Percentiles rank a stretch among this genome's conserved stretches.
Conservation (phyloP, 2,329 filamentous ascomycete genomes). For the Fusarium kyushuense region DNA sequence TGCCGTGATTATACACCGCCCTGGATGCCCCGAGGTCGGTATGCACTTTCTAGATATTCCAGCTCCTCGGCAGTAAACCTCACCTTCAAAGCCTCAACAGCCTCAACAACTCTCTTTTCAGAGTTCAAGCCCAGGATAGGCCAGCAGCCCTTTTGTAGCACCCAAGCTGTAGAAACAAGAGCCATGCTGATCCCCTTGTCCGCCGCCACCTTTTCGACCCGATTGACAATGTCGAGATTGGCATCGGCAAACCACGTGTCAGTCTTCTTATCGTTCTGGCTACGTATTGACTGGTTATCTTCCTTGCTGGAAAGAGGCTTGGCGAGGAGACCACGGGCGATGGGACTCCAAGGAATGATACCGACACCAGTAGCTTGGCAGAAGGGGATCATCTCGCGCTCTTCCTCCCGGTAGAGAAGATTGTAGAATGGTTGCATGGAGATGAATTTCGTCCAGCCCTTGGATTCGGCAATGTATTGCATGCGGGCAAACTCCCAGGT, state of each 20-base stretch:
- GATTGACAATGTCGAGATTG: constrained; percentile 49
- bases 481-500: constrained; percentile 63
- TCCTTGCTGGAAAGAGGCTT: constrained; percentile 43
- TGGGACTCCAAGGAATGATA: constrained; percentile 53
- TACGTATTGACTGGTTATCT: constrained; percentile 31
- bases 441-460: constrained; percentile 70
- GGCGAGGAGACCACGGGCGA: constrained; percentile 51
- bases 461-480: constrained; percentile 65
- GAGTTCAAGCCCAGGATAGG: constrained; percentile 74
- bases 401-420: constrained; percentile 71
- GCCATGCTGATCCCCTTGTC: constrained; percentile 71
- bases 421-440: constrained; percentile 71
- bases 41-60: constrained; percentile 71
- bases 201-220: constrained; percentile 66
- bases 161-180: constrained; percentile 75
- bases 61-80: constrained; percentile 69
- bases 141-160: constrained; percentile 63
- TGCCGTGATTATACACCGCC: constrained; percentile 42
- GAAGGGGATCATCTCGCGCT: constrained; percentile 57
- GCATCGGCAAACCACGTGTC: constrained; percentile 47
- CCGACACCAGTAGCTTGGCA: constrained; percentile 52
- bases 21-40: constrained; percentile 64
- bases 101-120: constrained; percentile 71
- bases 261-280: constrained; percentile 40
- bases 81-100: constrained; percentile 60